Base-by-base conservation (phyloP, 768 basidiomycete genomes). In the Ephemerocybe angulata region DNA sequence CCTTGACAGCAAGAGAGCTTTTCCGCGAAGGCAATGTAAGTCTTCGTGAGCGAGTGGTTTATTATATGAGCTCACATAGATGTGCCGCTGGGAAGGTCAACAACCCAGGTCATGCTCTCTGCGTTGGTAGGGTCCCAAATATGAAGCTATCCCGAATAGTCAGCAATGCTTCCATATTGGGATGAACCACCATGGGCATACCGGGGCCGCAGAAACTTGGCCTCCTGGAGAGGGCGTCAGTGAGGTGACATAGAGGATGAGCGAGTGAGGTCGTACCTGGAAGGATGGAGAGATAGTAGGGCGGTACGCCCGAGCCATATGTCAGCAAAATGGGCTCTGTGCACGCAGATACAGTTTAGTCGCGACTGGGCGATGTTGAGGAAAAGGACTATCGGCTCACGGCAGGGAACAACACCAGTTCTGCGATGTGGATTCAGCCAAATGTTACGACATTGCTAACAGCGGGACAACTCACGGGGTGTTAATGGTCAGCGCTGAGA, bases 1-100 rank as follows among this genome's bases (percentile, higher is more conserved):
- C 88, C 70, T 83, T 86, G 58, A 87, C 55, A 12, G 63, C 63
- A 30, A 81, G 60, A n/a, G 79, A 79, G 60, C 87, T 90, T n/a
- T n/a, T n/a, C n/a, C n/a, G n/a, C n/a, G n/a, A n/a, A 49, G 12
- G 58, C 33, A 24, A 10, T 6, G 38, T n/a, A n/a, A n/a, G n/a
- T n/a, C n/a, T n/a, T n/a, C n/a, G n/a, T n/a, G n/a, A n/a, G n/a
- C n/a, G n/a, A n/a, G n/a, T n/a, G n/a, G n/a, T n/a, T n/a, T n/a
- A n/a, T n/a, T 41, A 19, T 30, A 58, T 15, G 54, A 8, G 53
- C 78, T 59, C 61, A 88, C 87, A 86, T 72, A 29, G 60, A 55
- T 15, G 76, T 77, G 22, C 74, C 75, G 1, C 67, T 42, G 0
- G 60, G 57, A 10, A 87, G 60, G 61, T 85, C 75, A 37, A 81